Evolutionary conservation across 108 stramenopile genomes (phyloP), one percentile per base, ranked within the genome.

Genomic region (Stephanodiscus triporus): DNA sequence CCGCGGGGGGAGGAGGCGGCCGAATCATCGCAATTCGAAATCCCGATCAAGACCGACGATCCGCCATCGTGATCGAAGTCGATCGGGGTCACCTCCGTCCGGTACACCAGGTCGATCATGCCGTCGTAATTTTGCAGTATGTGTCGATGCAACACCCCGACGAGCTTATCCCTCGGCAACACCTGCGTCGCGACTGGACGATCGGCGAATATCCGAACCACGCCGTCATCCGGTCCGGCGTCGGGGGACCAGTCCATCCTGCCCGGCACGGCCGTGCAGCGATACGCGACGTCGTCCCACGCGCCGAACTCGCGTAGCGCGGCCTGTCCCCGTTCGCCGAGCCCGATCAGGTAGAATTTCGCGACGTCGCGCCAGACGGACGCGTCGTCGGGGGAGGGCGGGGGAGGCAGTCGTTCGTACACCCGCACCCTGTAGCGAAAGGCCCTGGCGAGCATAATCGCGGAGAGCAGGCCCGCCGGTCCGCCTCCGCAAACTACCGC

Each of bases 171-270:
- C 23, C 92, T 75, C 37, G 92, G 89, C 32, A 93, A 61, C 4
- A 93, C 89, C 70, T 89, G 81, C 19, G 92, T 89, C 34, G 67
- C 75, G 5, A 85, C 84, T 23, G 88, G 88, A 19, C 87, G 78
- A 59, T 84, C 86, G 9, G 85, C 86, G 71, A 90, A 88, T n/a
- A 93, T 85, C 10, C 87, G 66, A 77, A 89, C 87, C 17, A 87
- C 86, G 36, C 76, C 82, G 49, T 80, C 82, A 4, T 82, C 85
- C 36, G 89, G 88, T 24, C 73, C 81, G 4, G 76, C 64, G 49
- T 82, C 90, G 11, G 90, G 90, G 16, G 82, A 56, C 95, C 95
- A 97, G 80, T 96, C 93, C 63, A 80, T 88, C 30, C 95, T 69
- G 8, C 97, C 97, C 6, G 88, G 73, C 3, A 91, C 88, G 47